Evolutionary conservation across 305 asterid species (phyloP), one percentile per base, ranked within the genome.

Genomic region (Fraxinus sp.): DNA sequence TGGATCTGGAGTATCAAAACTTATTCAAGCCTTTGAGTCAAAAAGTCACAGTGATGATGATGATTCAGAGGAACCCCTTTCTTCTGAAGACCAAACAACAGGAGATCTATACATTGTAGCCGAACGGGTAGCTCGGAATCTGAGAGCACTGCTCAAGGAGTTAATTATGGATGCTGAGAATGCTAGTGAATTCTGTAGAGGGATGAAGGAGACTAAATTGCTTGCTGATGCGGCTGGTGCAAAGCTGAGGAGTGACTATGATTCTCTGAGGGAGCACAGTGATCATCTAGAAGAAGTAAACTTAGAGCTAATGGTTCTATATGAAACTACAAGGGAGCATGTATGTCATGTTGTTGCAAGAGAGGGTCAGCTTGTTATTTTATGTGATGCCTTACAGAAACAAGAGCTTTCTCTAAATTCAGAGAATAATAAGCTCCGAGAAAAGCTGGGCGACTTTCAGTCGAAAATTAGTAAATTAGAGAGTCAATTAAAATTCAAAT

Each of bases 11-110:
- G 96, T 95, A 79, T 95, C 97, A 41, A 91, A 86, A 86, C 92
- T 95, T 87, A 93, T 94, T 90, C 95, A 94, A 70, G 93, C 95
- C 86, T 96, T 93, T 84, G 99, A 93, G 92, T 66, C 93, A 46
- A 93, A 91, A 84, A 80, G 64, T 78, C 84, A 87, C 4, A 79
- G 81, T n/a, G 96, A 93, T 82, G 97, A 90, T 82, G 83, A 85
- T 79, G 95, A 91, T 59, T 32, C 85, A 72, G 92, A 86, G 84
- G 90, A 88, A 77, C 24, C 85, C 75, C 81, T 78, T 78, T 57
- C 86, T 11, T 73, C 87, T 39, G 97, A 81, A 82, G 85, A 82
- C 85, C 91, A 43, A 77, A 73, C 82, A 68, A 79, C 86, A 82
- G 91, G 70, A 68, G 95, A 88, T 87, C 87, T 89, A 49, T 90